These are phyloP conservation scores for Hypomontagnella monticulosa DNA, from an alignment of 495 filamentous ascomycete species.

Conservation along the genomic window DNA sequence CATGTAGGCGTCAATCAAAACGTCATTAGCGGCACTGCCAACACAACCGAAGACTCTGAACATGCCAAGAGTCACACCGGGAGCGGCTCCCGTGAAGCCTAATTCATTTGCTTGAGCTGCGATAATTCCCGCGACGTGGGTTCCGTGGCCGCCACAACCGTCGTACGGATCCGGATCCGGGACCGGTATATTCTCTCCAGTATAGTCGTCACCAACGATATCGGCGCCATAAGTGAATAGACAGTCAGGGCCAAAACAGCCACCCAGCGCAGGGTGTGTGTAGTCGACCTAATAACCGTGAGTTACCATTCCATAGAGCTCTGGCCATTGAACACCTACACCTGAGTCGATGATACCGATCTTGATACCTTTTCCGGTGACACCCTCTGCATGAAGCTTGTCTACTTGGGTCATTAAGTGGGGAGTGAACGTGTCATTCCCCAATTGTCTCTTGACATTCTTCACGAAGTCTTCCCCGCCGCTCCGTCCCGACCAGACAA, in stretches of 20 bases:
- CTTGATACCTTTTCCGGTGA: constrained; percentile 58
- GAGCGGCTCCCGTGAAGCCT: constrained; percentile 64
- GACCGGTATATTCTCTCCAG: constrained; percentile 51
- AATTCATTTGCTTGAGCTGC: constrained; percentile 62
- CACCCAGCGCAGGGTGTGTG: constrained; percentile 66
- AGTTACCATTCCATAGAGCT: too few relatives aligned
- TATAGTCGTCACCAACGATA: constrained; percentile 62
- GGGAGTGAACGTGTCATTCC: constrained; percentile 53
- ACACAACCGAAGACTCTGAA: constrained; percentile 66
- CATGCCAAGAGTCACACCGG: constrained; percentile 62
- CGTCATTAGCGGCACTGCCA: constrained; percentile 59
- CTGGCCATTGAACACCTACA: constrained; percentile 46
- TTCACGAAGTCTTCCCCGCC: constrained; percentile 41
- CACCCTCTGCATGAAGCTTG: constrained; percentile 55
- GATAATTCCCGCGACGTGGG: constrained; percentile 64
- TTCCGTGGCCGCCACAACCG: constrained; percentile 58
- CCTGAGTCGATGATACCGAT: constrained; percentile 60
- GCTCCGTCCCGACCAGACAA: constrained; percentile 54
- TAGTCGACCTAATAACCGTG: constrained; percentile 61
- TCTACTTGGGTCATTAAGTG: constrained; percentile 62
- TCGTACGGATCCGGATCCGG: constrained; percentile 59
- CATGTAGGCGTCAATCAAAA: constrained; percentile 65
- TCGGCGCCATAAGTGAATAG: constrained; percentile 64
- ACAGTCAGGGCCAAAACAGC: constrained; percentile 62
- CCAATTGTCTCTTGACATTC: constrained; percentile 43